Percentiles rank a stretch among this genome's conserved stretches.
Conservation (phyloP, 768 basidiomycete genomes). For the Mycena olivaceomarginata region DNA sequence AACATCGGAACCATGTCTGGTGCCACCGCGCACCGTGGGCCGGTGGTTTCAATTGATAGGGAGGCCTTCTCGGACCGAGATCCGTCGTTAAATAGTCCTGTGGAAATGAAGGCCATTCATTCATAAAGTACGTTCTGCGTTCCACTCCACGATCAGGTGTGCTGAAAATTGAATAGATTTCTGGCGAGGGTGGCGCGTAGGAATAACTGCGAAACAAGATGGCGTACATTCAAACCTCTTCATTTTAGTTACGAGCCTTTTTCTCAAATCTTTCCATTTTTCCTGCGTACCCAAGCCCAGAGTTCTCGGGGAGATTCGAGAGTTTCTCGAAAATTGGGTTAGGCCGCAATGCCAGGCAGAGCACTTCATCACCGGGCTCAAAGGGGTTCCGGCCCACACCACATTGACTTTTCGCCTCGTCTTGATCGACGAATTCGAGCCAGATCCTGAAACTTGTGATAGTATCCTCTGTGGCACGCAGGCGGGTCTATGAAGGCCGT, state of each 20-base stretch:
- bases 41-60: neutral
- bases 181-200: neutral
- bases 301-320: neutral
- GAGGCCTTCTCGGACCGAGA: neutral
- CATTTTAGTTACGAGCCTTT: neutral
- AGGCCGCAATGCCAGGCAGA: no score
- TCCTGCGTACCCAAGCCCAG: neutral
- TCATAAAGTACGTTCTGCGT: neutral
- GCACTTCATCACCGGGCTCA: no score
- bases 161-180: slow-evolving; percentile 1
- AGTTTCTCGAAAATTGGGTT: no score
- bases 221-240: neutral
- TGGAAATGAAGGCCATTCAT: slow-evolving; percentile 1
- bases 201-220: neutral
- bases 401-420: no score
- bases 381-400: no score
- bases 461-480: no score
- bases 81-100: neutral
- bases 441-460: no score
- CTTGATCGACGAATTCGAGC: no score
- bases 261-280: neutral
- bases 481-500: no score
- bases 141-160: neutral
- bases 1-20: neutral
- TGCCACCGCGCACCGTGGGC: neutral